Evolutionary conservation across 2,329 filamentous ascomycete species (phyloP).

Genomic region (Phialophora verrucosa): DNA sequence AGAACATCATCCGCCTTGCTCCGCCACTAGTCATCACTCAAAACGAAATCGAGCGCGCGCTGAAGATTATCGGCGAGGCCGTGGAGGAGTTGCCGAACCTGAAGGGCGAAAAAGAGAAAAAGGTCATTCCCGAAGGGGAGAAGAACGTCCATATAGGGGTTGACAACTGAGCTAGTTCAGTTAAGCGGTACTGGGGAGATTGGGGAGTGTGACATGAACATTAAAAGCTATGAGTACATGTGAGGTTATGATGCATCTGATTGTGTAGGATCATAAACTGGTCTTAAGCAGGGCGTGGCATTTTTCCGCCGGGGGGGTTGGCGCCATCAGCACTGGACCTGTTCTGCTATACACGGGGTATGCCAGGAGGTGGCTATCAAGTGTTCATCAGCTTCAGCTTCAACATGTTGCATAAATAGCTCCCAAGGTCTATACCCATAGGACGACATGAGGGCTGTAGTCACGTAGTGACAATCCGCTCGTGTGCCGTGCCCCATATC

Average conservation of each 20-base stretch:
- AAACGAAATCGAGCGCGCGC: conserved; percentile 76
- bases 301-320: not conserved
- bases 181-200: not conserved
- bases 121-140: conserved; percentile 64
- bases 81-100: conserved; percentile 77
- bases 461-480: not conserved
- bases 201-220: not conserved
- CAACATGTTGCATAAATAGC: not conserved
- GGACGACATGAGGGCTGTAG: not conserved
- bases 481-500: not conserved
- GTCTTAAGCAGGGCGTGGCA: not conserved
- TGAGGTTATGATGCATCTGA: conserved; percentile 11
- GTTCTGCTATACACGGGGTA: not conserved
- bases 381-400: not conserved
- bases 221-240: not conserved
- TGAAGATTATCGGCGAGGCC: conserved; percentile 80
- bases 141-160: conserved; percentile 66
- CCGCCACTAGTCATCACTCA: conserved; percentile 94
- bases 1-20: conserved; percentile 98
- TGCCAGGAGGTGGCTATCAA: not conserved
- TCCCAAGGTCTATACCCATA: not conserved
- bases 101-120: conserved; percentile 61
- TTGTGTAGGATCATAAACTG: not conserved
- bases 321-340: not conserved
- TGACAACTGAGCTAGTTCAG: conserved; percentile 55